Base-by-base conservation (phyloP, 257 asterid genomes). In the Catharanthus roseus region DNA sequence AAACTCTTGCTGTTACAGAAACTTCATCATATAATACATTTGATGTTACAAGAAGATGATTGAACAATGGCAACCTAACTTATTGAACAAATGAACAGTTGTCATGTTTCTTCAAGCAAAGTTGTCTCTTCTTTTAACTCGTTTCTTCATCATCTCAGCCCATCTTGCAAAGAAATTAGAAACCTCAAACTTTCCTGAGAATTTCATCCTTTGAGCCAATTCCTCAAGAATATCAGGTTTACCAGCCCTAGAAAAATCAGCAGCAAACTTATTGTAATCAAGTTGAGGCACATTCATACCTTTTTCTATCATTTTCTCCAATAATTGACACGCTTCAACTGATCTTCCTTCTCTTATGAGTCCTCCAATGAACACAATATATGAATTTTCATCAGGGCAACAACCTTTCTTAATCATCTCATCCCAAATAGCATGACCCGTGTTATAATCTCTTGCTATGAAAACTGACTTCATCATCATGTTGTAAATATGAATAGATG, bases 301-400 rank as follows among this genome's bases (percentile, higher is more conserved):
- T 79, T 87, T 91, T 19, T 80, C 87, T 0, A 85, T 78, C 99
- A 95, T 95, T 79, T 91, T 97, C 75, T 88, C 93, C 85, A 89
- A 80, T 81, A 80, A 87, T 72, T 77, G 71, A 61, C 85, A 86
- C 0, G 95, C 97, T 82, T 88, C 96, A 23, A 69, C 79, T 0
- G 87, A 79, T 76, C 87, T 84, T n/a, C 97, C 90, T 62, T 74
- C 90, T 74, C 97, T 73, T 74, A 91, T 74, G 68, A 91, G 93
- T 38, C 98, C 96, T 58, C 98, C 85, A 11, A 90, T 85, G 67
- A 84, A 65, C 49, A 95, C 80, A n/a, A 81, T 68, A 71, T 91
- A 93, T 21, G 95, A 77, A 79, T 91, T 91, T n/a, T 89, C 99
- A 78, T 89, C 96, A 0, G 99, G 97, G 72, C 96, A 95, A 36